These are phyloP conservation scores for Huiozyma sinensis DNA, from an alignment of 805 yeast genomes.

Conservation along the genomic window DNA sequence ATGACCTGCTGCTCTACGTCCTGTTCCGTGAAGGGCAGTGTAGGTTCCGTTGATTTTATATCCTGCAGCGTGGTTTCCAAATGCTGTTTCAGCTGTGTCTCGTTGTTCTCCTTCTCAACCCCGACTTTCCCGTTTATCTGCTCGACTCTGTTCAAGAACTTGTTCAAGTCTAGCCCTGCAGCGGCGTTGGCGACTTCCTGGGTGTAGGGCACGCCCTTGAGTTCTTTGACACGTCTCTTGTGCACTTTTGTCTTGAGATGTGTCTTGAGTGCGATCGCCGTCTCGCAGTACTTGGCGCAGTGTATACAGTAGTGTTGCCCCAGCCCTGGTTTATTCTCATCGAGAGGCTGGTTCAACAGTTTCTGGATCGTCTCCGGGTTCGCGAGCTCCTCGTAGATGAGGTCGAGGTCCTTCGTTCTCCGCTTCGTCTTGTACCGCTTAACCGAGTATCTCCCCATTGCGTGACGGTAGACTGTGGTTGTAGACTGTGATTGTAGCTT, in stretches of 20 bases:
- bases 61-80: slow-evolving; percentile 18
- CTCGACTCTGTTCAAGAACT: slow-evolving; percentile 55
- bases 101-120: slow-evolving; percentile 36
- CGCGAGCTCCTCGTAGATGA: slow-evolving; percentile 65
- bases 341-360: slow-evolving; percentile 72
- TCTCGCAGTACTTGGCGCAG: slow-evolving; percentile 87
- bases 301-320: slow-evolving; percentile 93
- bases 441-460: slow-evolving; percentile 81
- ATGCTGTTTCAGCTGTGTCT: slow-evolving; percentile 27
- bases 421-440: slow-evolving; percentile 84
- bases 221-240: slow-evolving; percentile 71
- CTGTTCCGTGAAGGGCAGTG: slow-evolving; percentile 15
- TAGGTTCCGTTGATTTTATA: slow-evolving; percentile 25
- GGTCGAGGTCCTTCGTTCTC: slow-evolving; percentile 75
- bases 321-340: slow-evolving; percentile 84
- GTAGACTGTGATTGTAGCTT: neutral
- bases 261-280: slow-evolving; percentile 55
- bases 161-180: slow-evolving; percentile 62
- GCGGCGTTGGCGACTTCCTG: slow-evolving; percentile 88
- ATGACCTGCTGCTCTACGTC: neutral
- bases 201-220: slow-evolving; percentile 74
- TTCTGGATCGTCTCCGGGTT: slow-evolving; percentile 50
- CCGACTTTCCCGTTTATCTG: slow-evolving; percentile 43
- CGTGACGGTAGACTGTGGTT: neutral
- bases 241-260: slow-evolving; percentile 75